Conservation (phyloP, 202 grass and related monocot species). For the Dendrocalamus latiflorus region DNA sequence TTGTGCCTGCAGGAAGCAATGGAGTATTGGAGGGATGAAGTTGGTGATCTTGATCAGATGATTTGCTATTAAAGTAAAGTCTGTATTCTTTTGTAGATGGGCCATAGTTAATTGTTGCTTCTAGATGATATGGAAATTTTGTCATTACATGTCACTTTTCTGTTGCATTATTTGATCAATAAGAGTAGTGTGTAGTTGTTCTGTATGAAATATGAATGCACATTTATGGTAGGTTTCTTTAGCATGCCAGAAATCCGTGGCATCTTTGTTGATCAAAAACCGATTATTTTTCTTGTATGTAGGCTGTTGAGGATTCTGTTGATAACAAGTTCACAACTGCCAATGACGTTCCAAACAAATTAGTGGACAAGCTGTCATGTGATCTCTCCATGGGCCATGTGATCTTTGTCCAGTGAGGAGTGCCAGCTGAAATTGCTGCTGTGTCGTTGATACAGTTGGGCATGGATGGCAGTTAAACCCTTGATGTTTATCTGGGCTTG, state of each 20-base stretch:
- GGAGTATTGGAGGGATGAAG: background rate
- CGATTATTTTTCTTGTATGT: background rate
- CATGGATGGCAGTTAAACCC: background rate
- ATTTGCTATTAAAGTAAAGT: conserved; percentile 13
- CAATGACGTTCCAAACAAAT: background rate
- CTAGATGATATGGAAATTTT: background rate
- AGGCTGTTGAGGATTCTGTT: conserved; percentile 21
- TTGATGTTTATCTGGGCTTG: background rate
- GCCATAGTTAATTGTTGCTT: background rate
- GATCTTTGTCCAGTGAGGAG: background rate
- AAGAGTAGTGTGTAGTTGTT: background rate
- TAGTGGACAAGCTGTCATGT: background rate
- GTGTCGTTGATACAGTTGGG: background rate
- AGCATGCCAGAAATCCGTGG: background rate
- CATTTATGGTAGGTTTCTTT: background rate
- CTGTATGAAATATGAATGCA: background rate
- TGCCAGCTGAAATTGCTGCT: background rate
- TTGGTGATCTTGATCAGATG: conserved; percentile 8
- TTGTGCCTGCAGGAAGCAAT: conserved; percentile 15
- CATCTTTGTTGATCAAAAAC: background rate
- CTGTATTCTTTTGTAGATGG: background rate
- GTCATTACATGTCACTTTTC: background rate
- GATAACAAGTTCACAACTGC: background rate
- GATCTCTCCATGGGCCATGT: background rate
- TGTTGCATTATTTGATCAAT: background rate